Conservation (phyloP, 2,329 filamentous ascomycete species). For the Botrytis paeoniae region DNA sequence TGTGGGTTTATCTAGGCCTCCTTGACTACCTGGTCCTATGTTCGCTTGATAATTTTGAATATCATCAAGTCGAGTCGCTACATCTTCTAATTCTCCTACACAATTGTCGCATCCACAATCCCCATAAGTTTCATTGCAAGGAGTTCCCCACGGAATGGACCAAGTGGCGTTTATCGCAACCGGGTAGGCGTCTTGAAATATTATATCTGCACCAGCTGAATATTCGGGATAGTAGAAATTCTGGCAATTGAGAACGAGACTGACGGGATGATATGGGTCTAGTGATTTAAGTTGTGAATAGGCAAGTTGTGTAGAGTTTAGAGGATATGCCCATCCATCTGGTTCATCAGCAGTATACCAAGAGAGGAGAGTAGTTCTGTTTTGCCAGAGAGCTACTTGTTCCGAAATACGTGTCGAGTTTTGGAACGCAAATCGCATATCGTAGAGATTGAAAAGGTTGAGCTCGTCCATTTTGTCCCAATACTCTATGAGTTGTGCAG, state of each 20-base stretch:
- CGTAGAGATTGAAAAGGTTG: slow-evolving; percentile 47
- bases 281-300: slow-evolving; percentile 45
- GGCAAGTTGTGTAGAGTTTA: slow-evolving; percentile 44
- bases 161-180: slow-evolving; percentile 47
- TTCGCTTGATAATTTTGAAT: slow-evolving; percentile 42
- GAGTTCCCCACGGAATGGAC: slow-evolving; percentile 45
- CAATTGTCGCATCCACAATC: slow-evolving; percentile 51
- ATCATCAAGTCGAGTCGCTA: slow-evolving; percentile 44
- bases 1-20: slow-evolving; percentile 40
- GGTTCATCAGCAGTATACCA: slow-evolving; percentile 54
- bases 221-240: slow-evolving; percentile 53
- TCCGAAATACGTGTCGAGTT: slow-evolving; percentile 40
- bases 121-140: slow-evolving; percentile 51
- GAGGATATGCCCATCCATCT: slow-evolving; percentile 41
- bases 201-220: slow-evolving; percentile 48
- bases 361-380: slow-evolving; percentile 46
- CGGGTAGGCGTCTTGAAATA: slow-evolving; percentile 51
- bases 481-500: slow-evolving; percentile 39
- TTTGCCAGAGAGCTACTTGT: slow-evolving; percentile 33
- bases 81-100: slow-evolving; percentile 44
- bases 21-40: slow-evolving; percentile 34
- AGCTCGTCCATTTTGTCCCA: slow-evolving; percentile 44
- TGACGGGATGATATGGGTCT: slow-evolving; percentile 53
- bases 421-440: slow-evolving; percentile 35
- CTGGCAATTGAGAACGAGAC: slow-evolving; percentile 50